A percentile compares a stretch with the other conserved stretches of the same genome.
These are phyloP conservation scores for Colletotrichum higginsianum DNA, from an alignment of 2,329 filamentous ascomycete species.

Conservation along the genomic window DNA sequence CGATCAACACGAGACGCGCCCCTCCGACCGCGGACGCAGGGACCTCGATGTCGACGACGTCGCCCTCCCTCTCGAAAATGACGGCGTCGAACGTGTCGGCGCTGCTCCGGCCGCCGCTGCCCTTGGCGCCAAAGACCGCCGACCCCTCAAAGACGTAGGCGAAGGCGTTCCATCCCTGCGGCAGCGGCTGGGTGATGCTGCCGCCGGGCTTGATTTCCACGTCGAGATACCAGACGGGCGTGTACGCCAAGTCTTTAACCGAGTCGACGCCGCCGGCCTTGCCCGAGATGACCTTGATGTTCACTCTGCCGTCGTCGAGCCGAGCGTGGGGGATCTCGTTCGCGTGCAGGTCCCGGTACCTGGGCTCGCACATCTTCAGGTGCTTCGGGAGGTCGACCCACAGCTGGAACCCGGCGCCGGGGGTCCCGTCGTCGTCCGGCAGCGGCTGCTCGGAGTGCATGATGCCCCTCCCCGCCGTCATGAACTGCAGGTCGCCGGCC, in stretches of 20 bases:
- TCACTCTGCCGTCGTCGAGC: slow-evolving; percentile 79
- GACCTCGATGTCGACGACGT: slow-evolving; percentile 80
- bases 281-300: slow-evolving; percentile 91
- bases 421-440: slow-evolving; percentile 79
- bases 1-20: slow-evolving; percentile 78
- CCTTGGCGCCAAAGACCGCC: slow-evolving; percentile 68
- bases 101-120: slow-evolving; percentile 56
- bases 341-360: slow-evolving; percentile 88
- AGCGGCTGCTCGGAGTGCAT: slow-evolving; percentile 97
- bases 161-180: slow-evolving; percentile 89
- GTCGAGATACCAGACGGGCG: slow-evolving; percentile 94
- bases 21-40: slow-evolving; percentile 72
- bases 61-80: slow-evolving; percentile 85
- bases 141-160: slow-evolving; percentile 85
- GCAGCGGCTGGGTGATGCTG: slow-evolving; percentile 80
- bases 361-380: slow-evolving; percentile 90
- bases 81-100: slow-evolving; percentile 86
- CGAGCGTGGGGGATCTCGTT: slow-evolving; percentile 82
- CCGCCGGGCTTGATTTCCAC: slow-evolving; percentile 85
- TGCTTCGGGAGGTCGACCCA: slow-evolving; percentile 92
- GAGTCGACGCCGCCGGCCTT: slow-evolving; percentile 87
- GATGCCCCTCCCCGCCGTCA: slow-evolving; percentile 93
- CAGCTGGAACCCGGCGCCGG: slow-evolving; percentile 90
- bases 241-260: slow-evolving; percentile 92
- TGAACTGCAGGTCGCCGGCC: slow-evolving; percentile 94